Percentiles rank a stretch among this genome's conserved stretches.
Conservation (phyloP, 2,329 filamentous ascomycete species). For the Pezicula neosporulosa region DNA sequence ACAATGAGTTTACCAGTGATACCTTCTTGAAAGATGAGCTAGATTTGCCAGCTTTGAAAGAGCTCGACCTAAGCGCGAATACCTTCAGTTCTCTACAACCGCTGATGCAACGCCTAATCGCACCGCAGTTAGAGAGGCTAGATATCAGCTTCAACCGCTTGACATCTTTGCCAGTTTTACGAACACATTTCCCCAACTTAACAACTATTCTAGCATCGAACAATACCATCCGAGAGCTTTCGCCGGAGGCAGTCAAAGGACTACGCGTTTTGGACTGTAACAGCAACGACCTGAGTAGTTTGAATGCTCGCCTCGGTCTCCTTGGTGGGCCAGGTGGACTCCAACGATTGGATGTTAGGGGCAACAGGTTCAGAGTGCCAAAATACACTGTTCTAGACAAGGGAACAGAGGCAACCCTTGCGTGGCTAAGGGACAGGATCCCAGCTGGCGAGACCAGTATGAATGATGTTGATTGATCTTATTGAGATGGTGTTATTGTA, state of each 20-base stretch:
- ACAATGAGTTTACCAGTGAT: conserved; percentile 67
- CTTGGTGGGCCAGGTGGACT: conserved; percentile 58
- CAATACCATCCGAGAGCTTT: conserved; percentile 73
- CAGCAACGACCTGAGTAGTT: conserved; percentile 80
- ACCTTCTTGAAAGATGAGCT: conserved; percentile 64
- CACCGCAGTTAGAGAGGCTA: conserved; percentile 71
- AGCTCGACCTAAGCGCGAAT: conserved; percentile 73
- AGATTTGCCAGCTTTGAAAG: conserved; percentile 69
- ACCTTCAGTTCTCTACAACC: conserved; percentile 68
- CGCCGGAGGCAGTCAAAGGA: conserved; percentile 70
- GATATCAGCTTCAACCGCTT: conserved; percentile 85
- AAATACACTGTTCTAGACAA: conserved; percentile 80
- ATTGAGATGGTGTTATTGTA: neutral
- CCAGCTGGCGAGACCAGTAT: conserved; percentile 42
- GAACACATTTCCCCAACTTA: conserved; percentile 65
- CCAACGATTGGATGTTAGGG: conserved; percentile 71
- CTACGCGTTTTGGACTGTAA: conserved; percentile 73
- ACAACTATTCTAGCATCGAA: conserved; percentile 70
- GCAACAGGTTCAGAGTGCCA: conserved; percentile 86
- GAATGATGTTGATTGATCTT: conserved; percentile 19
- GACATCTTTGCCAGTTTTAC: conserved; percentile 63
- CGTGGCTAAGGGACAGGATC: conserved; percentile 77
- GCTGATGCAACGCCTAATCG: conserved; percentile 63
- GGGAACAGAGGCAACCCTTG: conserved; percentile 79
- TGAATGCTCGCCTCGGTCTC: conserved; percentile 79